Percentiles rank a stretch among this genome's conserved stretches.
Conservation (phyloP, 1,284 basidiomycete genomes). For the Ceratobasidium sp. region DNA sequence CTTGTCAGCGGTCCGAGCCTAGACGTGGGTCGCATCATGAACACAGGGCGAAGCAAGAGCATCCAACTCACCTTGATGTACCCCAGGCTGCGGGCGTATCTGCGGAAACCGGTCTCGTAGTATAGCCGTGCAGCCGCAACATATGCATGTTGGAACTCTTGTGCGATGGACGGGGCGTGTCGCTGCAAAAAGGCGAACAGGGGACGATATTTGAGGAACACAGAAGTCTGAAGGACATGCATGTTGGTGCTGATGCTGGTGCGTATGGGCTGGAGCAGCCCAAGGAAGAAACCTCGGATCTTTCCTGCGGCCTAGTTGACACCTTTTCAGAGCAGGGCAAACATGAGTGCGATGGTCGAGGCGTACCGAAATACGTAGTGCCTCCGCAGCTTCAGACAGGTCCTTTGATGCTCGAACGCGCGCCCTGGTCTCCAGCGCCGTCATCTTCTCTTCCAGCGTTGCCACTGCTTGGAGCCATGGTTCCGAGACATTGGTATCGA, state of each 20-base stretch:
- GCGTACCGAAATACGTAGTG: conserved; percentile 79
- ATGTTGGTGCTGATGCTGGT: conserved; percentile 89
- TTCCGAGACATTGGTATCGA: conserved; percentile 83
- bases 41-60: neutral
- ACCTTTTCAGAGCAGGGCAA: neutral
- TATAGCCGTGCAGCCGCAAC: conserved; percentile 84
- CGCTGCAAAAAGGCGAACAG: conserved; percentile 87
- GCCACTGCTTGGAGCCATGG: conserved; percentile 81
- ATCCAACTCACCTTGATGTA: conserved; percentile 68
- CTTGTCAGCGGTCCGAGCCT: conserved; percentile 70
- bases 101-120: conserved; percentile 93
- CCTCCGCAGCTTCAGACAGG: conserved; percentile 81
- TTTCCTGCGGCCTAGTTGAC: conserved; percentile 79
- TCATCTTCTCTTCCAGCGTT: conserved; percentile 79
- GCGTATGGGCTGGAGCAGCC: conserved; percentile 81
- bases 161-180: conserved; percentile 81
- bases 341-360: conserved; percentile 4
- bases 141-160: conserved; percentile 90
- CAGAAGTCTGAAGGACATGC: conserved; percentile 88
- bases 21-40: conserved; percentile 5
- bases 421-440: conserved; percentile 69
- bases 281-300: conserved; percentile 85
- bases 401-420: conserved; percentile 87
- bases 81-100: conserved; percentile 84
- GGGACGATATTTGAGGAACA: conserved; percentile 83